Evolutionary conservation across 2,329 filamentous ascomycete genomes (phyloP).

Genomic region (Ophiostoma tasmaniense): DNA sequence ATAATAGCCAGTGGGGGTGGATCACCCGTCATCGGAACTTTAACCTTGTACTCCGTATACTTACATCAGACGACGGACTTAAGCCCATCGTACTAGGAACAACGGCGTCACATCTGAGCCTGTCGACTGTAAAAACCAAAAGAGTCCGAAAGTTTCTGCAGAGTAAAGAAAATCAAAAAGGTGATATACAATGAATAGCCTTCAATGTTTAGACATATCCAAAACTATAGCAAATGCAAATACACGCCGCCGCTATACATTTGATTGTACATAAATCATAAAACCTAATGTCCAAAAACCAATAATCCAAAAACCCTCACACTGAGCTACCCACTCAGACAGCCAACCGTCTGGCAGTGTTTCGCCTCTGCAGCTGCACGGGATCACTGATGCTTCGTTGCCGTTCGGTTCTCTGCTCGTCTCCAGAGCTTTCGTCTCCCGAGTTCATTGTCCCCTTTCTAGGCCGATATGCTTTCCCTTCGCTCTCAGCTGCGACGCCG

Average conservation of each 20-base stretch:
- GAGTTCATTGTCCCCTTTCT: conserved; percentile 32
- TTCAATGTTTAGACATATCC: background rate
- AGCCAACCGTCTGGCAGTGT: conserved; percentile 14
- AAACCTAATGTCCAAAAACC: background rate
- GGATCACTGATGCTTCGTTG: conserved; percentile 25
- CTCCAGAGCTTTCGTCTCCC: conserved; percentile 48
- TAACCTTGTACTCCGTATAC: background rate
- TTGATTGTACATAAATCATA: background rate
- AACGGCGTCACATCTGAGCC: background rate
- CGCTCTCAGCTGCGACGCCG: background rate
- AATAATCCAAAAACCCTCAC: background rate
- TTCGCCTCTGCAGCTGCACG: conserved; percentile 25
- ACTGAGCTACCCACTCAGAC: background rate
- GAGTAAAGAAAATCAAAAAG: background rate
- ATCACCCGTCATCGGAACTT: conserved; percentile 6
- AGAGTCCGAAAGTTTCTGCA: background rate
- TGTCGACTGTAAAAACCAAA: background rate
- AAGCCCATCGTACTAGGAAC: background rate
- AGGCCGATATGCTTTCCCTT: background rate
- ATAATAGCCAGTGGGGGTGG: background rate
- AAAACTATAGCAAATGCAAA: background rate
- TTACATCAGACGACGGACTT: background rate
- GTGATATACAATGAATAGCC: background rate
- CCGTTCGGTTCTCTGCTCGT: conserved; percentile 39
- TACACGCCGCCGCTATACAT: background rate